A percentile compares a stretch with the other conserved stretches of the same genome.
These are phyloP conservation scores for Uncinocarpus reesii DNA, from an alignment of 2,329 filamentous ascomycete species.

Conservation along the genomic window DNA sequence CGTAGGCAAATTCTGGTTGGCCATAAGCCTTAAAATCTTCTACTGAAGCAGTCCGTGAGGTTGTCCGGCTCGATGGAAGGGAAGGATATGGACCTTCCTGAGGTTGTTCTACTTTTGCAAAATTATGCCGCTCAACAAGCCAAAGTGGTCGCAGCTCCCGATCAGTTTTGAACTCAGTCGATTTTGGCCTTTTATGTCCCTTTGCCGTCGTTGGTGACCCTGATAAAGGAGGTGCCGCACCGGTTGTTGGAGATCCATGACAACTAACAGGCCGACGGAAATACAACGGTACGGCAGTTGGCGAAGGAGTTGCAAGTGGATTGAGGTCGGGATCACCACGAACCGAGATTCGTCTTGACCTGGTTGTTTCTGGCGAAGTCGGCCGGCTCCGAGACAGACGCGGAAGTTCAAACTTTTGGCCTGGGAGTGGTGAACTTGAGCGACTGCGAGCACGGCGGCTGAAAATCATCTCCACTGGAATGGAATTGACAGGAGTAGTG, in stretches of 20 bases:
- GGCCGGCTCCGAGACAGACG: slow-evolving; percentile 29
- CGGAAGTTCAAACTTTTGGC: slow-evolving; percentile 23
- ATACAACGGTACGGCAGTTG: slow-evolving; percentile 48
- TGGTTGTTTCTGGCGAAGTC: slow-evolving; percentile 19
- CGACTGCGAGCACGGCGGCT: slow-evolving; percentile 23
- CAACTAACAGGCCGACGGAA: slow-evolving; percentile 44
- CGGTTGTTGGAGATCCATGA: slow-evolving; percentile 26
- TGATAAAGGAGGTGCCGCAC: slow-evolving; percentile 30
- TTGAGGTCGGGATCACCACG: slow-evolving; percentile 21
- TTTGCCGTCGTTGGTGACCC: slow-evolving; percentile 29
- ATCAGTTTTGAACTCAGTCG: slow-evolving; percentile 43
- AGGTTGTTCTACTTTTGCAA: slow-evolving; percentile 33
- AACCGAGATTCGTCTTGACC: slow-evolving; percentile 25
- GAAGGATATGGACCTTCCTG: slow-evolving; percentile 38
- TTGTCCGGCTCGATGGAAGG: slow-evolving; percentile 43
- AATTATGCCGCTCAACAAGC: slow-evolving; percentile 58
- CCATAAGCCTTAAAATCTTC: slow-evolving; percentile 30
- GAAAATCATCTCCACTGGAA: slow-evolving; percentile 2
- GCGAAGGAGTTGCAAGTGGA: slow-evolving; percentile 31
- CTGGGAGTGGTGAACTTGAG: slow-evolving; percentile 26
- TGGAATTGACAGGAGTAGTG: slow-evolving; percentile 15
- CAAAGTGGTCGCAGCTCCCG: slow-evolving; percentile 72
- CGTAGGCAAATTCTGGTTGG: slow-evolving; percentile 17
- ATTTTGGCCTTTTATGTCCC: slow-evolving; percentile 40
- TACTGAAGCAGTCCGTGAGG: slow-evolving; percentile 39